Conservation (phyloP, 2,329 filamentous ascomycete species). For the Chalaropsis ovoidea region DNA sequence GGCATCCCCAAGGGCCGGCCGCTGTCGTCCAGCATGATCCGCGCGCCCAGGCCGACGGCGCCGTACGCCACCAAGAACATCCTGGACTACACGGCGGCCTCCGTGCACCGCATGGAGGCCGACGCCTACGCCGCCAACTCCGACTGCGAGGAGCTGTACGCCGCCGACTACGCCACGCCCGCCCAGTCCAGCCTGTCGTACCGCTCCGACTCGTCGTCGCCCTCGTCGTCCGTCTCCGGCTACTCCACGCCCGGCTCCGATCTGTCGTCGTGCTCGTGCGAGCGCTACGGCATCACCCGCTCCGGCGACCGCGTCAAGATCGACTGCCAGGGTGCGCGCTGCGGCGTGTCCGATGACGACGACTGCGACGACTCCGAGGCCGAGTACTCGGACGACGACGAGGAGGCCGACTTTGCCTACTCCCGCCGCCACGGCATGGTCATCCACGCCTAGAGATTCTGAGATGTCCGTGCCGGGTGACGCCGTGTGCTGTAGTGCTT, state of each 20-base stretch:
- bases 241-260: constrained; percentile 72
- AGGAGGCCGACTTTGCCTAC: constrained; percentile 36
- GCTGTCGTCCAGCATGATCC: constrained; percentile 78
- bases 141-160: constrained; percentile 28
- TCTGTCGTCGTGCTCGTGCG: constrained; percentile 75
- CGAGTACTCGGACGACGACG: constrained; percentile 36
- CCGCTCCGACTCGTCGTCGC: constrained; percentile 63
- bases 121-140: constrained; percentile 49
- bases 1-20: constrained; percentile 82
- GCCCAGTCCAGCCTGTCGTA: constrained; percentile 60
- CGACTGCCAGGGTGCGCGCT: constrained; percentile 83
- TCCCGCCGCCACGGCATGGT: constrained; percentile 56
- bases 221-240: constrained; percentile 62
- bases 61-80: constrained; percentile 82
- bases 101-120: constrained; percentile 65
- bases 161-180: constrained; percentile 52
- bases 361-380: constrained; percentile 41
- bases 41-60: constrained; percentile 79
- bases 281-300: constrained; percentile 93
- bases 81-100: constrained; percentile 54
- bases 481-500: neutral
- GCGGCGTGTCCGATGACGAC: constrained; percentile 54
- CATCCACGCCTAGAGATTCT: constrained; percentile 32
- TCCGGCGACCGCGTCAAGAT: constrained; percentile 88
- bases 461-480: neutral